Conservation (phyloP, 1,284 basidiomycete species). For the Sporisorium exsertum region DNA sequence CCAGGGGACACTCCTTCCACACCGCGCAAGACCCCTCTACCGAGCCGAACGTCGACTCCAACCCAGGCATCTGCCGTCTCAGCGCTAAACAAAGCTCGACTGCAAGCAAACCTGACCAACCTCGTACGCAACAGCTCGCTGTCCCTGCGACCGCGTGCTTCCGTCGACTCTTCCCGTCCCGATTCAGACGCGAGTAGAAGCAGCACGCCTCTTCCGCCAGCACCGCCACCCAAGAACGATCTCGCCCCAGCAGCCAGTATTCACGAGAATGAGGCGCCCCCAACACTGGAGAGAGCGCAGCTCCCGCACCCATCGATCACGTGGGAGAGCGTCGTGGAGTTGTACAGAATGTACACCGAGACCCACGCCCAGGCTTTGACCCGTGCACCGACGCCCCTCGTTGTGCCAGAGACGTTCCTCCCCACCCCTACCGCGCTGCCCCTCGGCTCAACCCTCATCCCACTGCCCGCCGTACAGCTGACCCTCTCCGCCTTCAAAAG, state of each 20-base stretch:
- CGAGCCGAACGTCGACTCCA: slow-evolving; percentile 16
- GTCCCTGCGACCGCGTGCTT: background rate
- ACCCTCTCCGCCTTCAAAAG: background rate
- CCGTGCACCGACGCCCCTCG: background rate
- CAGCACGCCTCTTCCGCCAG: slow-evolving; percentile 1
- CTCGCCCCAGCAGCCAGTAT: background rate
- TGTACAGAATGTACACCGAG: slow-evolving; percentile 8
- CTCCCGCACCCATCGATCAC: background rate
- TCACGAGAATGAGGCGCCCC: background rate
- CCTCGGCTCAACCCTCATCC: background rate
- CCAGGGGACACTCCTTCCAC: background rate
- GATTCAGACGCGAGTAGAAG: background rate
- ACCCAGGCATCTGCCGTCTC: background rate
- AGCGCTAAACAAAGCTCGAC: slow-evolving; percentile 13
- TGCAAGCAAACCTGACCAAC: slow-evolving; percentile 32
- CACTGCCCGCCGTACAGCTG: background rate
- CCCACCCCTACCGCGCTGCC: background rate
- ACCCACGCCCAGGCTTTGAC: slow-evolving; percentile 25
- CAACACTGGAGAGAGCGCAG: background rate
- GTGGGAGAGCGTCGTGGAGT: background rate
- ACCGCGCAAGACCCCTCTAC: slow-evolving; percentile 2
- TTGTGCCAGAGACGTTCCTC: slow-evolving; percentile 2
- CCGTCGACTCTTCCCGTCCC: background rate
- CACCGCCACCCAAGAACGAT: slow-evolving; percentile 12
- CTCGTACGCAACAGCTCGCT: slow-evolving; percentile 24